phyloP scores from a whole-genome alignment of 2,329 filamentous ascomycete species.

The Parafenestella ontariensis region DNA sequence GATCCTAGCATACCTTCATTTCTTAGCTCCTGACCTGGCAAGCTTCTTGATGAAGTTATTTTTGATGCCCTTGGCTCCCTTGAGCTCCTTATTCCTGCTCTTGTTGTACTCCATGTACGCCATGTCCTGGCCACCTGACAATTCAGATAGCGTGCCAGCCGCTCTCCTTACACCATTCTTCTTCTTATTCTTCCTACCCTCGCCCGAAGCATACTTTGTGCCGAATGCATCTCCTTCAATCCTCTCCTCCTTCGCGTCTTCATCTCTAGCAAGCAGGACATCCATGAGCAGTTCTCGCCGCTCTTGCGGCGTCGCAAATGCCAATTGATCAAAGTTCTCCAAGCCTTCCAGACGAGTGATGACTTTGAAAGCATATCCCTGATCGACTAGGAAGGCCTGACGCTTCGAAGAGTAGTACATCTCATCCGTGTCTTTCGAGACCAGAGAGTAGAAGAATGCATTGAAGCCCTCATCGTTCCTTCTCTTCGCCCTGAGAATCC shows the following conservation, averaged over 20 bases:
- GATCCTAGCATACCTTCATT: neutral
- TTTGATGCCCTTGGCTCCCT: constrained; percentile 45
- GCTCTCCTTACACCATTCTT: constrained; percentile 75
- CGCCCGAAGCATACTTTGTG: constrained; percentile 49
- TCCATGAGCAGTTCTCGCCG: constrained; percentile 86
- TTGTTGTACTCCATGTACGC: constrained; percentile 69
- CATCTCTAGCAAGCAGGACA: constrained; percentile 86
- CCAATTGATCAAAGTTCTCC: constrained; percentile 79
- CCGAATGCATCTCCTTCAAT: constrained; percentile 73
- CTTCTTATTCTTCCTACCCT: constrained; percentile 56
- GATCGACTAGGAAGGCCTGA: constrained; percentile 95
- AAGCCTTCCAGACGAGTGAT: constrained; percentile 95
- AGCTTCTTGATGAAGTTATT: constrained; percentile 57
- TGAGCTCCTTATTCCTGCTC: constrained; percentile 56
- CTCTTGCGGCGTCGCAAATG: constrained; percentile 79
- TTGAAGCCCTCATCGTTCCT: constrained; percentile 99
- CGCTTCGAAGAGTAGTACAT: constrained; percentile 98
- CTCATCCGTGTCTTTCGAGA: constrained; percentile 96
- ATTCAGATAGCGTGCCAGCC: constrained; percentile 82
- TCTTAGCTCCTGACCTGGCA: constrained; percentile 23
- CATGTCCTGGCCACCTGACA: constrained; percentile 95
- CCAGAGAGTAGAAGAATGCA: constrained; percentile 97
- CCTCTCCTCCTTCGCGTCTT: constrained; percentile 71
- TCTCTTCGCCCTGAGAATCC: constrained; percentile 92
- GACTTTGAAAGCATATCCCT: constrained; percentile 98